Base-by-base conservation (phyloP, 2,329 filamentous ascomycete genomes). In the Thielaviopsis ethacetica region DNA sequence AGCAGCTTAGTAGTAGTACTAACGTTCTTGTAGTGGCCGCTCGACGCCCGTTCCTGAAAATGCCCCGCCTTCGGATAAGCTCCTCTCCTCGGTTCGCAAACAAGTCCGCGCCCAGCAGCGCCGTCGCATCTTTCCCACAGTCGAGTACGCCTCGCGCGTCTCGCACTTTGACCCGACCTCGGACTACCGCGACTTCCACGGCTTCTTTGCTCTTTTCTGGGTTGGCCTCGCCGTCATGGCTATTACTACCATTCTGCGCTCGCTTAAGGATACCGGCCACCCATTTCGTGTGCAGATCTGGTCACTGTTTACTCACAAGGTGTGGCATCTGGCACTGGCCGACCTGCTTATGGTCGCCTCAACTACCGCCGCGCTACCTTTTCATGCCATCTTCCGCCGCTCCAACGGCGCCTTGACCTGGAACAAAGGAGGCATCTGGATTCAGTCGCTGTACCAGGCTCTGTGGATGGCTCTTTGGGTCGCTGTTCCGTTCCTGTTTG, bases 171-270 rank as follows among this genome's bases (percentile, higher is more conserved):
- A 98, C 68, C 90, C 91, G 0, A 79, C 82, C 55, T 95, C 88
- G 71, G 90, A 95, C 67, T 91, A 97, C 70, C 84, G 84, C 67
- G 90, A 98, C 71, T 98, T 98, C 70, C 83, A 89, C 66, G 93
- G 93, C 68, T 98, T 98, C 79, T 98, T 96, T 73, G 88, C 93
- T 58, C 80, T 98, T 44, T 98, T 98, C 73, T 98, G 93, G 93
- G 91, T 98, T 64, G 89, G 89, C 10, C 77, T 98, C 61, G 88
- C 88, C 65, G 95, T 98, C 70, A 95, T 98, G 91, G 89, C 91
- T 66, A 85, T 95, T 63, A 97, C 91, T 2, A 88, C 88, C n/a
- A 88, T 90, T 76, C 73, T 96, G 67, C 83, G 91, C 66, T 97
- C 95, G 70, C 82, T 93, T 67, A 95, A 91, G 71, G 93, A 97